phyloP scores from a whole-genome alignment of 176 grass and related monocot species.

The Zea luxurians region DNA sequence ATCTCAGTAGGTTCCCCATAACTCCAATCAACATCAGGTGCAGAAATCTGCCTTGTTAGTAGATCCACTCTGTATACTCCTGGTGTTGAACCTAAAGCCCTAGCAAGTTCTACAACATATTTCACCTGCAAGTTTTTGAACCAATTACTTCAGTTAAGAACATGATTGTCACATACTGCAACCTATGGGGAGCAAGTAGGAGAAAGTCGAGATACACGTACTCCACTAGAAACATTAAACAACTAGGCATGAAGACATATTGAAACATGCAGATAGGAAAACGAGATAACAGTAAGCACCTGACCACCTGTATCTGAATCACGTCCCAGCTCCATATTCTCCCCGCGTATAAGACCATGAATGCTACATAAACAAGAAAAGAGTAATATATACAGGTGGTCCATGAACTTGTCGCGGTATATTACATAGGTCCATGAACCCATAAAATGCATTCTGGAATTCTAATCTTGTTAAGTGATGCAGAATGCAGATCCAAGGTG shows the following conservation, averaged over 20 bases:
- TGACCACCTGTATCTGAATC: slow-evolving; percentile 92
- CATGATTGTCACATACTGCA: slow-evolving; percentile 18
- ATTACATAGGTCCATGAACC: not conserved
- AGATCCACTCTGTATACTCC: slow-evolving; percentile 82
- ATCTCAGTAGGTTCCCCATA: slow-evolving; percentile 82
- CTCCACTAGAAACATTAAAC: slow-evolving; percentile 1
- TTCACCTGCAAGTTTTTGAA: slow-evolving; percentile 58
- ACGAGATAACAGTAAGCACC: slow-evolving; percentile 42
- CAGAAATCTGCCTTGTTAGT: slow-evolving; percentile 65
- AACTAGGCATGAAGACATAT: not conserved
- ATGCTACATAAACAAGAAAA: slow-evolving; percentile 50
- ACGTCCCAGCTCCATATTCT: slow-evolving; percentile 86
- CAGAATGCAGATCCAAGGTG: not conserved
- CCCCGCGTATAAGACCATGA: slow-evolving; percentile 84
- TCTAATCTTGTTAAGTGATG: not conserved
- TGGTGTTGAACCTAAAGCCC: slow-evolving; percentile 69
- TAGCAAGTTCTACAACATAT: slow-evolving; percentile 85
- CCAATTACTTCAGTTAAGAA: slow-evolving; percentile 30
- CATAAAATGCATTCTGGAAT: not conserved
- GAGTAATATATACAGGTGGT: not conserved
- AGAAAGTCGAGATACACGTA: not conserved
- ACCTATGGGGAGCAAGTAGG: slow-evolving; percentile 3
- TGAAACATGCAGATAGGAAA: slow-evolving; percentile 12
- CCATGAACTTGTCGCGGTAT: not conserved
- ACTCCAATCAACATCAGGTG: slow-evolving; percentile 72